A percentile compares a stretch with the other conserved stretches of the same genome.
These are phyloP conservation scores for Parachaetomium inaequale DNA, from an alignment of 495 filamentous ascomycete species.

Conservation along the genomic window DNA sequence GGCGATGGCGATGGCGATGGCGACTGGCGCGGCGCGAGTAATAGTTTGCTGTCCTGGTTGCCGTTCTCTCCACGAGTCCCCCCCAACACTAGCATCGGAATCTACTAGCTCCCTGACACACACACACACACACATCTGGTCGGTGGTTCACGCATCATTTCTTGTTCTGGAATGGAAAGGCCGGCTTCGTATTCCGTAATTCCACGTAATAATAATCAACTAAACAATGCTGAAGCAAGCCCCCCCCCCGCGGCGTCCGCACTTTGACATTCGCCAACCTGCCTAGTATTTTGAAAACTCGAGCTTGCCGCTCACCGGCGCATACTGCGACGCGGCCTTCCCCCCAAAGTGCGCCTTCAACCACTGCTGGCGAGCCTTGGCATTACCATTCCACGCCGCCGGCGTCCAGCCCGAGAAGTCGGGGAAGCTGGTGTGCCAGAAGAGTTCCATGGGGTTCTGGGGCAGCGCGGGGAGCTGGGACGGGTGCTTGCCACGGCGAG, in stretches of 20 bases:
- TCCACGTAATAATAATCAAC: too few species aligned
- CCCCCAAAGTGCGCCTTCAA: constrained; percentile 7
- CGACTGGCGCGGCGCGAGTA: too few species aligned
- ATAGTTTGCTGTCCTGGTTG: not conserved
- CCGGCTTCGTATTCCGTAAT: not conserved
- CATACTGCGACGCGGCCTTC: not conserved
- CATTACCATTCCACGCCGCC: constrained; percentile 1
- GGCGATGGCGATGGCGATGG: too few species aligned
- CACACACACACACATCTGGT: not conserved
- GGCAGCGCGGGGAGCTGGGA: not conserved
- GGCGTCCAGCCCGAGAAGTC: constrained; percentile 6
- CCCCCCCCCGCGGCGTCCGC: too few species aligned
- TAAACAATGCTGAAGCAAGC: too few species aligned
- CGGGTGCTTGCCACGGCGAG: not conserved
- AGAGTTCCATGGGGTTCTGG: constrained; percentile 7
- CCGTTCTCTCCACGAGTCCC: not conserved
- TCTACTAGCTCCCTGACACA: not conserved
- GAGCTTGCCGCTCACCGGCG: not conserved
- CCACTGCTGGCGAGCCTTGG: not conserved
- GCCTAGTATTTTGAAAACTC: too few species aligned
- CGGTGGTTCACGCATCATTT: not conserved
- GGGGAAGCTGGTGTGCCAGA: constrained; percentile 1
- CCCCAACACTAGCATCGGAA: not conserved
- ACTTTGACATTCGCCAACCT: not conserved
- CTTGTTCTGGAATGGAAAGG: not conserved